Conservation (phyloP, 345 rosid species). For the Eucalyptus erythrocorys region DNA sequence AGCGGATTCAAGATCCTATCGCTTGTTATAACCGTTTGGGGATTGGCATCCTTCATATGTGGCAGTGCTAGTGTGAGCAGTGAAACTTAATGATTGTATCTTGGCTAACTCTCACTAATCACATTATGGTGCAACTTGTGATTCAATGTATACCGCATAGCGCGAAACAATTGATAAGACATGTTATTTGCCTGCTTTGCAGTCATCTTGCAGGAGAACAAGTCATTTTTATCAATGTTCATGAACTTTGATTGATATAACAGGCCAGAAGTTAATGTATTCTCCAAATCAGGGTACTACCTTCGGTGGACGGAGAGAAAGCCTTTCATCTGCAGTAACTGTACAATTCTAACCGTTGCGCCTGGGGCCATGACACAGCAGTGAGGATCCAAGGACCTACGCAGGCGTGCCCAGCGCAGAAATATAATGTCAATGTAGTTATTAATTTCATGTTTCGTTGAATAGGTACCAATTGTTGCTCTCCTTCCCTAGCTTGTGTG, state of each 20-base stretch:
- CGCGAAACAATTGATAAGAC: neutral
- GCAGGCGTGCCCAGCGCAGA: neutral
- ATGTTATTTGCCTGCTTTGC: neutral
- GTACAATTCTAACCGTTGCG: neutral
- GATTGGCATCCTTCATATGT: conserved; percentile 64
- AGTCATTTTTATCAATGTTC: neutral
- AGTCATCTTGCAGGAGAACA: neutral
- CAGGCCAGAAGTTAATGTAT: neutral
- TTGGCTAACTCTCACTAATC: neutral
- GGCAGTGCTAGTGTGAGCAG: conserved; percentile 25
- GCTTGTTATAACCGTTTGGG: conserved; percentile 73
- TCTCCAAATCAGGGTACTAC: neutral
- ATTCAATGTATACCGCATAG: neutral
- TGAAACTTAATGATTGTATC: neutral
- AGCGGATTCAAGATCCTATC: conserved; percentile 84
- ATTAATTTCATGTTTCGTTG: neutral
- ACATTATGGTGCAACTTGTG: neutral
- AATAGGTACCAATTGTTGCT: neutral
- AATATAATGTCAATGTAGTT: neutral
- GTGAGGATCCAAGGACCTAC: neutral
- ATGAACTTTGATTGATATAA: neutral
- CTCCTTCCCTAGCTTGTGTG: neutral
- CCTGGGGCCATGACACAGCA: neutral
- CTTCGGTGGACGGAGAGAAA: neutral
- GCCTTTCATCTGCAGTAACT: neutral